Evolutionary conservation across 2,329 filamentous ascomycete species (phyloP), one percentile per base, ranked within the genome.

Genomic region (Aspergillus tanneri): DNA sequence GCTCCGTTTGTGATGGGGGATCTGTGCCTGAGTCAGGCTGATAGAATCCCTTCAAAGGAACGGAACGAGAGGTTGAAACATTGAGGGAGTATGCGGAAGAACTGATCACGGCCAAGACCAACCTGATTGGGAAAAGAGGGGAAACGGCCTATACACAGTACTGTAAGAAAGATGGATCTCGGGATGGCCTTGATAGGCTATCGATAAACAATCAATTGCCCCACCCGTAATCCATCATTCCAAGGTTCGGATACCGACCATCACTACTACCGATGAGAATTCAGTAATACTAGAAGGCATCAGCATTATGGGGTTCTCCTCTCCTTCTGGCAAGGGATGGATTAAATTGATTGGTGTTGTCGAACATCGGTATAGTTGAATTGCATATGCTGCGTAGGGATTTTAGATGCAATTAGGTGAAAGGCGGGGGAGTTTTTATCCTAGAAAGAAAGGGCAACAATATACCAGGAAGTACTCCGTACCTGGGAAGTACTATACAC

Each of bases 141-240:
- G 24, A 19, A 41, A 5, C 11, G 35, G 23, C 22, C 21, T 25
- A 22, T 48, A 10, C 8, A 19, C 34, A n/a, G 27, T 37, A 43
- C 35, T 23, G 41, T 23, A 9, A 46, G 22, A 46, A 18, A 21
- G 34, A 45, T 27, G 30, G 42, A 41, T 32, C n/a, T 32, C 37
- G 43, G 40, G 28, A 32, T 18, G 21, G 47, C 25, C 36, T 47
- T 39, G 48, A 56, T 56, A 54, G 54, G 54, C 49, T 54, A 35
- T 46, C 46, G 42, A 50, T 41, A 42, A 47, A 37, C 48, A 37
- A 35, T 41, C 28, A 38, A 39, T 36, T 22, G 37, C 27, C 35
- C 36, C 36, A 39, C 25, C 25, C 32, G 19, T n/a, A 16, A 24
- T 35, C 21, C n/a, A 37, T 21, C 24, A 39, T 44, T 35, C 32